Base-by-base conservation (phyloP, 2,329 filamentous ascomycete genomes). In the Colletotrichum sojae region DNA sequence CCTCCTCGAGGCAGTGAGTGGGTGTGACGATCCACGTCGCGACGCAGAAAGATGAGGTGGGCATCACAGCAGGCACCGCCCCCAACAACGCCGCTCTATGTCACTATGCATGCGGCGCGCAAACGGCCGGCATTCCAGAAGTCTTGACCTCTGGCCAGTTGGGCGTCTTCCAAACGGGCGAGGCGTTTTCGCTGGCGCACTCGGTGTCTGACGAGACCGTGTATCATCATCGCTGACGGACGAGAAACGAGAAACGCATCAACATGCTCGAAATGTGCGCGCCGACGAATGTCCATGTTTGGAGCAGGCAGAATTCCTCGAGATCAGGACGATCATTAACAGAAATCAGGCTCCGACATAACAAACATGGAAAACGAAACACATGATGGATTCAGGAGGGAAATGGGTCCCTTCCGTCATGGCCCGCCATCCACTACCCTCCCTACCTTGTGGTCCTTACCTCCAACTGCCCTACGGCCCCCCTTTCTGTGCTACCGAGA, bases 11-110 rank as follows among this genome's bases (percentile, higher is more conserved):
- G 31, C 8, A 60, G 57, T 25, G 46, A 60, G 36, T 39, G 31
- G 46, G 53, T 67, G 52, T 63, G 52, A 67, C 52, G 59, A 20
- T 63, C 58, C 58, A 62, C 57, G 58, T 63, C 63, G 57, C 57
- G 51, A 51, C 51, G 51, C 64, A 63, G 22, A 49, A 43, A 31
- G 40, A 43, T 18, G 8, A 45, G 36, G 49, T 53, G 25, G 64
- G 20, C 49, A 62, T 36, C 43, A 48, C 59, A 61, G 18, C 59
- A 58, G 64, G 63, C 64, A 57, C 52, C 59, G 60, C 64, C 64
- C 59, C 63, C 58, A 56, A 63, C 31, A 18, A 45, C 51, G 31
- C 48, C 9, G 15, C 55, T 36, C 31, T 36, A 36, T 22, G 31
- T 43, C 51, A 27, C 31, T 20, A 20, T 51, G 51, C 64, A 57